Evolutionary conservation across 2,329 filamentous ascomycete species (phyloP), one percentile per base, ranked within the genome.

Genomic region (Fusarium liriodendri): DNA sequence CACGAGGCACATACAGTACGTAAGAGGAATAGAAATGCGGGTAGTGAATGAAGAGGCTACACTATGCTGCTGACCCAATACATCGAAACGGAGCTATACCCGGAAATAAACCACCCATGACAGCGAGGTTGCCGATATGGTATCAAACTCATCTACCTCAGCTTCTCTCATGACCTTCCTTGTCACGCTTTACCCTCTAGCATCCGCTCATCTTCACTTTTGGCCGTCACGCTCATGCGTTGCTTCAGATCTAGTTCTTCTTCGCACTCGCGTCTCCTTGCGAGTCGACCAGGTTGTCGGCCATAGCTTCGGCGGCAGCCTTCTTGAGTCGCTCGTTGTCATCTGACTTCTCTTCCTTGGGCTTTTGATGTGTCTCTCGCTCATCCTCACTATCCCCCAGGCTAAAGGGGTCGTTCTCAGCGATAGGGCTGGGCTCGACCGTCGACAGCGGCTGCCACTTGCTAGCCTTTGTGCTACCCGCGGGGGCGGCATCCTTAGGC

Each of bases 371-470:
- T 65, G 83, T 82, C 63, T 84, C 88, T 84, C 95, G 97, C 83
- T 99, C 97, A 76, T 98, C 95, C 76, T 98, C 96, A 79, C 95
- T 97, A 77, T 98, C 96, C 6, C 97, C 97, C 16, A 99, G 88
- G 79, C 95, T 98, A 84, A 99, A 99, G 0, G 97, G 97, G 80
- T 99, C 97, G 78, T 98, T 96, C 76, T 98, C 95, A 14, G 89
- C 88, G 71, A 98, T 93, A 16, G 96, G 95, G 72, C 90, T 92
- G 1, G 95, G 95, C 59, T 97, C 73, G 16, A 98, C 91, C 0
- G 92, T 89, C 14, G 95, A 95, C 77, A 99, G 86, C 11, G 97
- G 96, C 83, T 99, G 96, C 97, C 97, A 99, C 85, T 99, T 99
- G 89, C 95, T 98, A 54, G 90, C 84, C 85, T 95, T 97, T 74